Evolutionary conservation across 441 rosid species (phyloP), one percentile per base, ranked within the genome.

Genomic region (Erodium chrysanthum): DNA sequence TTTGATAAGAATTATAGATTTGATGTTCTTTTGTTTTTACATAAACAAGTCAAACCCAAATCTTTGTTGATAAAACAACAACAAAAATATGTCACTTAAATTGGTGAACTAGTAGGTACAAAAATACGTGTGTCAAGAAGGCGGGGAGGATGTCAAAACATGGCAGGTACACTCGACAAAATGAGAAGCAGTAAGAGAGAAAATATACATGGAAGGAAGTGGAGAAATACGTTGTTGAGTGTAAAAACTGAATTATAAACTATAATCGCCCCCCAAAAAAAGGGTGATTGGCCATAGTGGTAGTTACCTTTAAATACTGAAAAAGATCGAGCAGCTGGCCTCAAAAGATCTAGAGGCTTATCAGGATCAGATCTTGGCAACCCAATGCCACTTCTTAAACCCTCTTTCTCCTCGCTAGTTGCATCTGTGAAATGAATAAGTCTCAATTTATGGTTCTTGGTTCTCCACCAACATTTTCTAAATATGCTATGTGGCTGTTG

Each of bases 301-400:
- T 44, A 40, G 3, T 18, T 78, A 92, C 96, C 96, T 90, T 80
- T 90, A 35, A 80, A 59, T 33, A 79, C 80, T 2, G 82, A 74
- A 86, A 69, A 71, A 74, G 74, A 81, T 69, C 89, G 87, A 70
- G 85, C 84, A 62, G 88, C 77, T 42, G 94, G 94, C 79, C 96
- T 87, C 68, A 87, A 75, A 70, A 85, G 88, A 84, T 84, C 88
- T 46, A 77, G 69, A 79, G 83, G 88, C 76, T 84, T 92, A 66
- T 87, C 90, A 66, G 83, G 75, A 18, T 42, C 68, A 25, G 92
- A 74, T 75, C 80, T 87, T 11, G 78, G 83, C 79, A 88, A 35
- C 77, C 85, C 96, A 17, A 81, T 66, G 52, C 78, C 84, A 66
- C 70, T 82, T 56, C 79, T 76, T 44, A 81, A 68, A 71, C 66